Percentiles rank a stretch among this genome's conserved stretches.
Conservation (phyloP, 495 filamentous ascomycete species). For the Talaromyces proteolyticus region DNA sequence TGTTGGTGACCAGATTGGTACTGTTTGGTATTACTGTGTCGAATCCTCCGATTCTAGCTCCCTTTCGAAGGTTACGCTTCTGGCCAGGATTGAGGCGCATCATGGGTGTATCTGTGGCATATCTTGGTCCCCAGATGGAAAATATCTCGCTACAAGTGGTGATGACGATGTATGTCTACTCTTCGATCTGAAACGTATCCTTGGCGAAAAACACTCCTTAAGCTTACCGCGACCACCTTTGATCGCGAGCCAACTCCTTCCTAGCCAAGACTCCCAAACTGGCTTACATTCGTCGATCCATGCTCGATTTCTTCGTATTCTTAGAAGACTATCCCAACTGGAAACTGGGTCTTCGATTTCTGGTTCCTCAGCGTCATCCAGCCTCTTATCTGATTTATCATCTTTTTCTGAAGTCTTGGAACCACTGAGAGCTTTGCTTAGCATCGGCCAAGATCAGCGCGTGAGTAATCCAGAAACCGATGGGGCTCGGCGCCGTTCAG, state of each 20-base stretch:
- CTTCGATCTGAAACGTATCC: conserved; percentile 51
- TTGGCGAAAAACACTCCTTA: not conserved
- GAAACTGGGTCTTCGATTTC: not conserved
- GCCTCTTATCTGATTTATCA: not conserved
- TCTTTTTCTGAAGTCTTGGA: not conserved
- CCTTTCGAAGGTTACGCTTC: conserved; percentile 43
- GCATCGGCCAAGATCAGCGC: not conserved
- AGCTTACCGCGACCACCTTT: not conserved
- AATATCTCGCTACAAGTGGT: conserved; percentile 77
- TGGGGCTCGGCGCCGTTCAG: too few species aligned
- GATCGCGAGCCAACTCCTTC: not conserved
- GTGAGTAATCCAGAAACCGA: not conserved
- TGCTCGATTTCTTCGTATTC: not conserved
- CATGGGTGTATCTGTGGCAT: conserved; percentile 89
- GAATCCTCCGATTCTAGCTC: conserved; percentile 63
- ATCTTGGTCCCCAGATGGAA: conserved; percentile 75
- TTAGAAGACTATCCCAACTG: not conserved
- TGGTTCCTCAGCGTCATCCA: not conserved
- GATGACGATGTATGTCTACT: conserved; percentile 89
- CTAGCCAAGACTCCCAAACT: not conserved
- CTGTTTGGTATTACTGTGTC: conserved; percentile 81
- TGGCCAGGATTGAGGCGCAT: conserved; percentile 74
- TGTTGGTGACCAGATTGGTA: conserved; percentile 82
- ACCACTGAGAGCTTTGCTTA: not conserved
- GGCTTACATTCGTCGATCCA: not conserved